Evolutionary conservation across 2,329 filamentous ascomycete genomes (phyloP).

Genomic region (Exophiala phaeomuriformis): DNA sequence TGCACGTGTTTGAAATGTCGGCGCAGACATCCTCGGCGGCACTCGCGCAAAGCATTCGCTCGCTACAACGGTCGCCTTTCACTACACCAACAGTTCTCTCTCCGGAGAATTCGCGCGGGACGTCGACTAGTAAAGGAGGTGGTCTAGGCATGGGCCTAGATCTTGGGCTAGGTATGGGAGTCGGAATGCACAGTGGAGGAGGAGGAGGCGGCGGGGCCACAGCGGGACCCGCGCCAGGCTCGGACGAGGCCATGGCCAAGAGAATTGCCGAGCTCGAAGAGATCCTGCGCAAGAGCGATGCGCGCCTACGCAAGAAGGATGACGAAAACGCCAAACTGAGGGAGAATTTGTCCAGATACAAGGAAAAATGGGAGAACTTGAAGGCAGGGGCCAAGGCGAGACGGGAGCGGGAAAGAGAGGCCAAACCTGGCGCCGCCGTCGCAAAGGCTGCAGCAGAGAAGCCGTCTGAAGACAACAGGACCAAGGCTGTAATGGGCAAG

Average conservation of each 20-base stretch:
- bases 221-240: slow-evolving; percentile 28
- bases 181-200: background rate
- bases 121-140: slow-evolving; percentile 5
- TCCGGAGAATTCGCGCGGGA: slow-evolving; percentile 27
- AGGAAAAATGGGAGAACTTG: slow-evolving; percentile 61
- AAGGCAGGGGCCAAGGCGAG: slow-evolving; percentile 55
- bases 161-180: too few relatives aligned
- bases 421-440: background rate
- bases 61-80: slow-evolving; percentile 36
- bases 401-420: slow-evolving; percentile 28
- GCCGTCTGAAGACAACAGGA: background rate
- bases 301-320: slow-evolving; percentile 57
- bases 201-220: background rate
- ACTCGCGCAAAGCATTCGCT: slow-evolving; percentile 69
- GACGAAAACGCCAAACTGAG: slow-evolving; percentile 55
- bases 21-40: slow-evolving; percentile 81
- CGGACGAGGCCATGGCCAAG: slow-evolving; percentile 42
- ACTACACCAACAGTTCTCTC: slow-evolving; percentile 16
- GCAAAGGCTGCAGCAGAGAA: slow-evolving; percentile 3
- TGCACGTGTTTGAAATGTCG: slow-evolving; percentile 90
- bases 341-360: slow-evolving; percentile 49
- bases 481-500: background rate
- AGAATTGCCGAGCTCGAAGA: slow-evolving; percentile 62
- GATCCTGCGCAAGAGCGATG: slow-evolving; percentile 50
- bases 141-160: too few relatives aligned